Evolutionary conservation across 169 alveolate species (phyloP).

Genomic region (Plasmodium adleri): DNA sequence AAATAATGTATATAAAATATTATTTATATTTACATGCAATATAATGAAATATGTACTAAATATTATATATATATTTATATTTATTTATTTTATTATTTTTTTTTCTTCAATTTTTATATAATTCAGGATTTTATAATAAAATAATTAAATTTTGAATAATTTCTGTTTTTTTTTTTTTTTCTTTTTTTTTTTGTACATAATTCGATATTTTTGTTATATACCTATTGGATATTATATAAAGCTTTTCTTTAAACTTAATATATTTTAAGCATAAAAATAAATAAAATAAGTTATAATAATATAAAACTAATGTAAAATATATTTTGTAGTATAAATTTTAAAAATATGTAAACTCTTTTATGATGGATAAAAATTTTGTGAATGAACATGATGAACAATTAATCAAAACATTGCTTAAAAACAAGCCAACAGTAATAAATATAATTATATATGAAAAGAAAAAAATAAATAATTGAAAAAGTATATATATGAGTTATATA

Average conservation of each 20-base stretch:
- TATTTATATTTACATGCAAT: too few relatives aligned
- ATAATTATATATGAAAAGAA: background rate
- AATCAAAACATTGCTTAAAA: slow-evolving; percentile 52
- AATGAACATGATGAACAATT: slow-evolving; percentile 65
- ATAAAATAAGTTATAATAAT: background rate
- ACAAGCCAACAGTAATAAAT: slow-evolving; percentile 48
- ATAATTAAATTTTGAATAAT: too few relatives aligned
- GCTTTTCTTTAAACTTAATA: background rate
- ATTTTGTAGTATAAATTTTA: background rate
- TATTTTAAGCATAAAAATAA: background rate
- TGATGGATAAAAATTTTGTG: slow-evolving; percentile 70
- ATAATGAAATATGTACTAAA: too few relatives aligned
- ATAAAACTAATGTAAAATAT: background rate
- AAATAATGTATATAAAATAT: too few relatives aligned
- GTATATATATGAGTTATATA: background rate
- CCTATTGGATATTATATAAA: too few relatives aligned
- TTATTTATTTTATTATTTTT: too few relatives aligned
- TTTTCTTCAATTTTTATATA: too few relatives aligned
- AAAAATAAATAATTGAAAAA: background rate
- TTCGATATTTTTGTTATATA: too few relatives aligned
- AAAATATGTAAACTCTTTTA: slow-evolving; percentile 6
- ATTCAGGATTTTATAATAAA: too few relatives aligned
- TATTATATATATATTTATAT: too few relatives aligned
- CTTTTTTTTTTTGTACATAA: too few relatives aligned
- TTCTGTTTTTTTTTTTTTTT: too few relatives aligned